Base-by-base conservation (phyloP, 1,139 yeast genomes). In the Tardiomyces blankii region DNA sequence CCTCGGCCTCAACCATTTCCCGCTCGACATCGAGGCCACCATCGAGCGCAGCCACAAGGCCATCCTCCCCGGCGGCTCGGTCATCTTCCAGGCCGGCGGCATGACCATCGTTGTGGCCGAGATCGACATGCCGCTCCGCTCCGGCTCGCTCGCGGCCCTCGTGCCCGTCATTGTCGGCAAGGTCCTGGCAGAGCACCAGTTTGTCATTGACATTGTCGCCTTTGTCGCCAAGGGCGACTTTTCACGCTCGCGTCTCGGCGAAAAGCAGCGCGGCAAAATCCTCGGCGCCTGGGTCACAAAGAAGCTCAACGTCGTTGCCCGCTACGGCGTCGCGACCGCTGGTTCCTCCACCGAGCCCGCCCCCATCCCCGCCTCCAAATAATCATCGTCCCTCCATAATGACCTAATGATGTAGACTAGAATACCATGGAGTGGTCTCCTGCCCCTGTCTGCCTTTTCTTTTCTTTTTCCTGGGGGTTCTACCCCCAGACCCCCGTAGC, bases 1-100 rank as follows among this genome's bases (percentile, higher is more conserved):
- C 2, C 73, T 86, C 68, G 99, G 99, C 0, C 68, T 91, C 53
- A 89, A 86, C 57, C 95, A 87, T 62, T 91, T 91, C 70, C 95
- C 95, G 1, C 67, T 73, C 32, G 59, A 54, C 25, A 49, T 55
- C 8, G 59, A 55, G 43, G 32, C 38, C 9, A 48, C 53, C 13
- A 47, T 54, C 13, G 46, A 46, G 8, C n/a, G 35, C 1, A 27
- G 42, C 6, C 89, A 84, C 57, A 57, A 74, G 6, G 77, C 76
- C 47, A 77, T 84, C 43, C 68, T 67, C 50, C 66, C 69, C 41
- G 78, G 78, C 44, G 82, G 82, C 5, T 47, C 64, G 4, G 82
- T 91, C 55, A 75, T 88, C 1, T 83, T 87, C 63, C 88, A 85
- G 60, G 82, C 93, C 44, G 88, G 89, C 13, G 94, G 88, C 23